A percentile compares a stretch with the other conserved stretches of the same genome.
Evolutionary conservation across 257 asterid species (phyloP).

Genomic region (Solanum megistacrolobum): DNA sequence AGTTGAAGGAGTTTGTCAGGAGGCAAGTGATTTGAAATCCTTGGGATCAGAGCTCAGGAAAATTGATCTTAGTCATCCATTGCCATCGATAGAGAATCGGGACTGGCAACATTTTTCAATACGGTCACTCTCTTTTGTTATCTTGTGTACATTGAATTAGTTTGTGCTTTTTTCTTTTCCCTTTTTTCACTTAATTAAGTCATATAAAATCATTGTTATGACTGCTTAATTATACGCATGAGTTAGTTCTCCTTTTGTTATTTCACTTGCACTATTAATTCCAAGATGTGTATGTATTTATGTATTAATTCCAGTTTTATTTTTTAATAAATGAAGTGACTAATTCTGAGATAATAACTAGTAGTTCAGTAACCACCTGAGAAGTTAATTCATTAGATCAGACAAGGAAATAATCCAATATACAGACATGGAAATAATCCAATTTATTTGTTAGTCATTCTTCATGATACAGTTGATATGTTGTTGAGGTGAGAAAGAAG

Average conservation of each 20-base stretch:
- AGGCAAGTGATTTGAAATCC: constrained; percentile 18
- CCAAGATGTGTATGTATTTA: neutral
- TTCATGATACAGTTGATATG: constrained; percentile 6
- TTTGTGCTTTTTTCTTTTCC: neutral
- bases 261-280: neutral
- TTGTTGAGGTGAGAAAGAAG: constrained; percentile 43
- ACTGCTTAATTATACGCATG: neutral
- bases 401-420: neutral
- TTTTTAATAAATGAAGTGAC: neutral
- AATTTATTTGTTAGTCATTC: neutral
- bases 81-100: constrained; percentile 18
- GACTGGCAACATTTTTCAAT: constrained; percentile 50
- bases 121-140: constrained; percentile 25
- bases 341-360: neutral
- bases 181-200: neutral
- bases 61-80: constrained; percentile 32
- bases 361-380: neutral
- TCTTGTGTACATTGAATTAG: too few relatives aligned
- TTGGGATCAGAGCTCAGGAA: constrained; percentile 29
- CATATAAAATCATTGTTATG: neutral
- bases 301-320: neutral
- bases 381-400: neutral
- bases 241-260: neutral
- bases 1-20: neutral
- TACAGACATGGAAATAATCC: neutral